Base-by-base conservation (phyloP, 805 yeast genomes). In the Nakazawaea siamensis region DNA sequence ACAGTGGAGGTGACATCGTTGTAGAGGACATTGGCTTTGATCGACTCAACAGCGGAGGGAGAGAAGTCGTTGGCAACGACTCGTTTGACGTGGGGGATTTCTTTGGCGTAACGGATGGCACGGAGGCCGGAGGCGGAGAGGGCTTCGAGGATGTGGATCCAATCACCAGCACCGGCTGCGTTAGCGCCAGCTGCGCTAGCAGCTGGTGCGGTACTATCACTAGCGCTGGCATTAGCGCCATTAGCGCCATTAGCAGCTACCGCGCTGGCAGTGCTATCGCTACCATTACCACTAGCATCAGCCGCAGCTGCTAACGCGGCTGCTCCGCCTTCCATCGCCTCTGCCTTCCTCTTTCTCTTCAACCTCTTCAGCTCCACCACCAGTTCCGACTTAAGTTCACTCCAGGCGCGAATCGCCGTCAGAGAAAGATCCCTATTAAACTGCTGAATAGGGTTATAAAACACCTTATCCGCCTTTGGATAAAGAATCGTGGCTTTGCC, bases 391-490 rank as follows among this genome's bases (percentile, higher is more conserved):
- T 74, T 78, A 24, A 80, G 47, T 37, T 80, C 75, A 27, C 79
- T 68, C 90, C 94, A 92, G 0, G 97, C 94, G 38, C 77, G 71
- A 41, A 92, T 88, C 7, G 85, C 87, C 47, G 80, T 62, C 5
- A 85, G 81, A 45, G 94, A 81, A 32, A 92, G 60, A 53, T 92
- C 99, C 48, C 99, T 71, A 57, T 92, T 92, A 60, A 87, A 92
- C 58, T 90, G 97, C 59, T 92, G 99, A 37, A 92, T 82, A 8
- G 95, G 97, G 54, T 92, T 92, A 59, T 92, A 92, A 52, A 92
- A 92, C 9, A 92, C 98, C 40, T 69, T 67, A 45, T 83, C 87
- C 32, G 77, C 77, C 48, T 83, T 80, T 4, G 95, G 90, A 42
- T 81, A 82, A 21, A 88, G 63, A 29, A 92, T 77, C 17, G 78